A percentile compares a stretch with the other conserved stretches of the same genome.
These are phyloP conservation scores for Lobosporangium transversale DNA, from an alignment of 192 early-diverging fungal genomes.

Conservation along the genomic window DNA sequence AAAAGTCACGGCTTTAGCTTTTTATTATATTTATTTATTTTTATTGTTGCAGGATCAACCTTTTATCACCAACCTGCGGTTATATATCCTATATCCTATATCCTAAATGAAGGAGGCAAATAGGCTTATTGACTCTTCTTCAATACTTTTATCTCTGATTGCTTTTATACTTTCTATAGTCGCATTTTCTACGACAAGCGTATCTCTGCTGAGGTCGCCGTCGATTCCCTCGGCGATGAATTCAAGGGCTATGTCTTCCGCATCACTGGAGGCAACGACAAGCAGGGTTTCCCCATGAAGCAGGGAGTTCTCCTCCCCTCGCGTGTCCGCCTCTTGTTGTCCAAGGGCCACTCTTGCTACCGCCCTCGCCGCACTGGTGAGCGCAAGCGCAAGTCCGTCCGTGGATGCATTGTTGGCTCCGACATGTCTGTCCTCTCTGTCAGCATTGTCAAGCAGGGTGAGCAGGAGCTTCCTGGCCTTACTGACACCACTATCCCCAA, in stretches of 20 bases:
- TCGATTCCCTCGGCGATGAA: slow-evolving; percentile 96
- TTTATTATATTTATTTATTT: too few relatives aligned
- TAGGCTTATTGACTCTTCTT: too few relatives aligned
- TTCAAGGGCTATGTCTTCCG: slow-evolving; percentile 99
- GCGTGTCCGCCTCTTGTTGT: slow-evolving; percentile 84
- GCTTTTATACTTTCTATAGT: slow-evolving; percentile 50
- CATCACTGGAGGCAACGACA: slow-evolving; percentile 99
- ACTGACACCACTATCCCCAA: slow-evolving; percentile 95
- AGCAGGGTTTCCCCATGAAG: slow-evolving; percentile 99
- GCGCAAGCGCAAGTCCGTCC: slow-evolving; percentile 99
- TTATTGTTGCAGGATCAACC: too few relatives aligned
- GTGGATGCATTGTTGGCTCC: slow-evolving; percentile 96
- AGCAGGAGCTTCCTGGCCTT: slow-evolving; percentile 93
- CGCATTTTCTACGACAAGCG: slow-evolving; percentile 99
- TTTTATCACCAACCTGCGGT: too few relatives aligned
- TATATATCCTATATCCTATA: too few relatives aligned
- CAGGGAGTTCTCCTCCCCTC: slow-evolving; percentile 89
- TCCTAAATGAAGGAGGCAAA: too few relatives aligned
- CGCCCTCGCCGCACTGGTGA: slow-evolving; percentile 96
- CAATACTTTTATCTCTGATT: slow-evolving; percentile 1
- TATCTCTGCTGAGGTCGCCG: slow-evolving; percentile 95
- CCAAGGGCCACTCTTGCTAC: slow-evolving; percentile 98
- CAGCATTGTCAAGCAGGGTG: slow-evolving; percentile 97
- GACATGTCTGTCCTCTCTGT: slow-evolving; percentile 96
- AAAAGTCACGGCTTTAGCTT: too few relatives aligned